These are phyloP conservation scores for Fistulifera solaris DNA, from an alignment of 108 stramenopile species.

Conservation along the genomic window DNA sequence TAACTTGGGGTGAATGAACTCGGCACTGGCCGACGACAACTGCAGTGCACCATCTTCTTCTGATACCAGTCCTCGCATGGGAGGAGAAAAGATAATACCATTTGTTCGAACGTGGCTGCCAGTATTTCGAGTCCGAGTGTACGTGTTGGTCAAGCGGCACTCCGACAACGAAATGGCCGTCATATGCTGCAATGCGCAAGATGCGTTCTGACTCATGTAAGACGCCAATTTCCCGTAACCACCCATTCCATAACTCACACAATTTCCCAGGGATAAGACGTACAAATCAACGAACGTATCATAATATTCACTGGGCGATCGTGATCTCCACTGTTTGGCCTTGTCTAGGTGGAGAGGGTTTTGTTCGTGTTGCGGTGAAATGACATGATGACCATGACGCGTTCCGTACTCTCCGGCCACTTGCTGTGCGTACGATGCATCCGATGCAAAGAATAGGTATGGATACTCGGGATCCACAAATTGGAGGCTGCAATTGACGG, in stretches of 20 bases:
- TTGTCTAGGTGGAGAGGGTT: constrained; percentile 34
- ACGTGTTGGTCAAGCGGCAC: constrained; percentile 23
- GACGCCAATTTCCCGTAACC: constrained; percentile 32
- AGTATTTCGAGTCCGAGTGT: constrained; percentile 22
- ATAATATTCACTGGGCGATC: constrained; percentile 26
- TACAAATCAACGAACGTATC: constrained; percentile 41
- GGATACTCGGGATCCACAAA: constrained; percentile 10
- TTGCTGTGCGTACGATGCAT: constrained; percentile 14
- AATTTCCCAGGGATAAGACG: constrained; percentile 22
- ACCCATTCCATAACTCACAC: constrained; percentile 28
- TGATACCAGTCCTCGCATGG: background rate
- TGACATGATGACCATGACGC: constrained; percentile 3
- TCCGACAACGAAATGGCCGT: constrained; percentile 18
- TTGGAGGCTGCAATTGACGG: constrained; percentile 24
- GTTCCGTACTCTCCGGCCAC: constrained; percentile 9
- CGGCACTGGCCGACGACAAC: background rate
- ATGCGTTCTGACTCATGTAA: constrained; percentile 21
- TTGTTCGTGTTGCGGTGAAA: constrained; percentile 5
- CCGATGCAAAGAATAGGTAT: constrained; percentile 33
- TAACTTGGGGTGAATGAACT: background rate
- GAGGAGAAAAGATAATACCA: background rate
- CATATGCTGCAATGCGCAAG: constrained; percentile 9
- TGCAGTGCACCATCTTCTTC: background rate
- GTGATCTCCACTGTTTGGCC: constrained; percentile 4
- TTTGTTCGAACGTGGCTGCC: background rate